Conservation (phyloP, 169 alveolate species). For the Plasmodium relictum region DNA sequence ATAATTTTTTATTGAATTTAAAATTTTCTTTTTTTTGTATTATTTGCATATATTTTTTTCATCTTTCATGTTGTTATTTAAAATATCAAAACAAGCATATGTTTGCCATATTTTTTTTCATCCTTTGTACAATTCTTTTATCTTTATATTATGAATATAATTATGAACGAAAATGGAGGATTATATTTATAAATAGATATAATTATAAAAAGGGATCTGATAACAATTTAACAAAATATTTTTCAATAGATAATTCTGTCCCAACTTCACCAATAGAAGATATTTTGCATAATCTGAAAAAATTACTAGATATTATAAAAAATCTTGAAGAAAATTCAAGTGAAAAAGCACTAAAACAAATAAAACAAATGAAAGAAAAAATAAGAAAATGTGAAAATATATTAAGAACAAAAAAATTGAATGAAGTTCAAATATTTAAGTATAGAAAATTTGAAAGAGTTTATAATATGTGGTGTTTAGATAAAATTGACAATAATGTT, state of each 20-base stretch:
- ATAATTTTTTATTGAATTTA: slow-evolving; percentile 36
- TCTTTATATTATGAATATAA: slow-evolving; percentile 39
- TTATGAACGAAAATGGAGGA: slow-evolving; percentile 24
- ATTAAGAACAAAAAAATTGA: slow-evolving; percentile 59
- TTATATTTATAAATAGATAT: neutral
- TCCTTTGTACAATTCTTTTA: slow-evolving; percentile 8
- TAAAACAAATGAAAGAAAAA: slow-evolving; percentile 55
- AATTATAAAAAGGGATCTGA: neutral
- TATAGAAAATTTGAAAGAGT: slow-evolving; percentile 71
- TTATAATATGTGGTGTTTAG: slow-evolving; percentile 74
- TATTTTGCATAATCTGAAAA: slow-evolving; percentile 28
- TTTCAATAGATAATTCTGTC: slow-evolving; percentile 52
- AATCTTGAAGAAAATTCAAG: slow-evolving; percentile 36
- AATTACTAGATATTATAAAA: slow-evolving; percentile 17
- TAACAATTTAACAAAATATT: slow-evolving; percentile 41
- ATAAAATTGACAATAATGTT: slow-evolving; percentile 21
- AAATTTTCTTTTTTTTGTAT: slow-evolving; percentile 45
- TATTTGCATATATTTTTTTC: slow-evolving; percentile 13
- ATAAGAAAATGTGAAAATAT: slow-evolving; percentile 61
- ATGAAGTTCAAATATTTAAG: slow-evolving; percentile 61
- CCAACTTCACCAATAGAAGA: slow-evolving; percentile 75
- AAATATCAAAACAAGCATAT: neutral
- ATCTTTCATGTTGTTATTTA: slow-evolving; percentile 5
- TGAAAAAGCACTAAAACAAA: slow-evolving; percentile 6
- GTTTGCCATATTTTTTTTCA: slow-evolving; percentile 1